Evolutionary conservation across 352 stramenopile species (phyloP).

Genomic region (Pelagophyceae sp.): DNA sequence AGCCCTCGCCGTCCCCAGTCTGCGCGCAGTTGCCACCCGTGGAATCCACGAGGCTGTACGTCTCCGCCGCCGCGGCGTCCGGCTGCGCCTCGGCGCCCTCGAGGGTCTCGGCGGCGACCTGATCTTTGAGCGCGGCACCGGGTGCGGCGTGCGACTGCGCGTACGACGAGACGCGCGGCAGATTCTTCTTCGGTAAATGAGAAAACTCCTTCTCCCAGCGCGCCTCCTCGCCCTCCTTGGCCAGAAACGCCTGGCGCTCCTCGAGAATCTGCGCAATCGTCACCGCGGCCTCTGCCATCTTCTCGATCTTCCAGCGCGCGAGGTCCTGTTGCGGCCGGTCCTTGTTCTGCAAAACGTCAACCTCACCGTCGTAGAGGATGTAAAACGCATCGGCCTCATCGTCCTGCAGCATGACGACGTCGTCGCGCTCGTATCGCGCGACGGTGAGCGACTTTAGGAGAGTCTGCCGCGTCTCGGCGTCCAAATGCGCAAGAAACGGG

Average conservation of each 20-base stretch:
- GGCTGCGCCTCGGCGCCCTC: neutral
- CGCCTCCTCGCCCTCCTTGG: neutral
- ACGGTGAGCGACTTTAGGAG: neutral
- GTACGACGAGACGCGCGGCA: too few species aligned
- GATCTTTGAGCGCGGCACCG: neutral
- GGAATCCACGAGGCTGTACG: too few species aligned
- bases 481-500: neutral
- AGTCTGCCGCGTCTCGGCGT: neutral
- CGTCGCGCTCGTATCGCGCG: neutral
- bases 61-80: neutral
- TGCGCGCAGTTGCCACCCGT: too few species aligned
- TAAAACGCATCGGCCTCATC: conserved; percentile 5
- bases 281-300: neutral
- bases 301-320: neutral
- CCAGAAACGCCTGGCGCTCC: neutral
- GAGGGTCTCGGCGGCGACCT: neutral
- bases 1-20: too few species aligned
- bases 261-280: neutral
- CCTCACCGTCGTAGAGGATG: neutral
- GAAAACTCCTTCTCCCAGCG: too few species aligned
- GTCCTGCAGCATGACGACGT: neutral
- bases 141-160: neutral
- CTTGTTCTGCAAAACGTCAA: neutral
- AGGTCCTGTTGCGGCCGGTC: neutral
- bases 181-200: too few species aligned